Conservation (phyloP, 2,329 filamentous ascomycete species). For the Venturia pyrina region DNA sequence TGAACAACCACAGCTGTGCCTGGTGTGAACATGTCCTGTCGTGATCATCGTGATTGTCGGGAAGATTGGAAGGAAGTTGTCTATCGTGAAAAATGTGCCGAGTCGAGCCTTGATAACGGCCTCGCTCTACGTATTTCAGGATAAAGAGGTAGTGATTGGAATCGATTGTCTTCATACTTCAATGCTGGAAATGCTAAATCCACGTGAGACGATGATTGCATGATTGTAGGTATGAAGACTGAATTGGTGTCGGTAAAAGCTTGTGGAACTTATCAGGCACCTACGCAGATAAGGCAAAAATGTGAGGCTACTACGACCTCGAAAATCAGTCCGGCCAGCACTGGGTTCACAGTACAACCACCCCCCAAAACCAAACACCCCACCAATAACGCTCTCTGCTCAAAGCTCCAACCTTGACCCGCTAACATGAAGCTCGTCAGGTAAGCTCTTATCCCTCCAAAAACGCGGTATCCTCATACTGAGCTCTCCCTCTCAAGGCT, state of each 20-base stretch:
- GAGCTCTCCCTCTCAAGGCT: constrained; percentile 37
- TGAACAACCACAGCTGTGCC: no score
- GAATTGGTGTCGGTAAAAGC: no score
- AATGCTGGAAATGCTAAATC: no score
- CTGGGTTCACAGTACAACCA: not conserved
- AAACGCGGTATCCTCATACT: constrained; percentile 18
- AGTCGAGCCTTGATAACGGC: no score
- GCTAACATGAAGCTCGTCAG: constrained; percentile 90
- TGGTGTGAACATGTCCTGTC: not conserved
- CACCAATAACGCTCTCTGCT: not conserved
- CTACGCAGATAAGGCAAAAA: not conserved
- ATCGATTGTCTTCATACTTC: no score
- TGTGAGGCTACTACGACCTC: not conserved
- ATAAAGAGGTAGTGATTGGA: no score
- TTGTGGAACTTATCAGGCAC: not conserved
- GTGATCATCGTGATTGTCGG: not conserved
- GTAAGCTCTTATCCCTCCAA: constrained; percentile 46
- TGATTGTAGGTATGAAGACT: no score
- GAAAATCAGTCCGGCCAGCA: not conserved
- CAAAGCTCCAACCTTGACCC: not conserved
- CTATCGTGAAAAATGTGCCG: no score
- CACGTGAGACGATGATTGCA: no score
- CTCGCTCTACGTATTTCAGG: no score
- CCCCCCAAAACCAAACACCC: not conserved
- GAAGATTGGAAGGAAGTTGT: no score